phyloP scores from a whole-genome alignment of 2,329 filamentous ascomycete genomes.

The Fusarium udum region DNA sequence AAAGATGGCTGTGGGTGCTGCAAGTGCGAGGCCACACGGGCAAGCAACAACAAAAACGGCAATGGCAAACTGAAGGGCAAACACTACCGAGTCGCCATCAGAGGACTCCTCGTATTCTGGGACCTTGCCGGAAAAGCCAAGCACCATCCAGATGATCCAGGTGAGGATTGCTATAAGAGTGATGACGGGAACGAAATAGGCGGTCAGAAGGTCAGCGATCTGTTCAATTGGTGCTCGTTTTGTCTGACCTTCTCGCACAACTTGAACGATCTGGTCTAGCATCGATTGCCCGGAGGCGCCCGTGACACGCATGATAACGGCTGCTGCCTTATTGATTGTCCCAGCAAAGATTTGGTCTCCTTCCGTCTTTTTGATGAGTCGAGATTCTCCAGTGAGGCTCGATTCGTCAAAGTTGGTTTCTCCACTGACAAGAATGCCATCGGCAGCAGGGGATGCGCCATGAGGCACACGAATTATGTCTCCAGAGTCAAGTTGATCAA shows the following conservation, averaged over 20 bases:
- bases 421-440: conserved; percentile 73
- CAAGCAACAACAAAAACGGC: conserved; percentile 89
- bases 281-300: conserved; percentile 75
- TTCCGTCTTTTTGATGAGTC: conserved; percentile 68
- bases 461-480: conserved; percentile 80
- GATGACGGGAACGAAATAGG: conserved; percentile 80
- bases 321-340: conserved; percentile 75
- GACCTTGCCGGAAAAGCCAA: conserved; percentile 68
- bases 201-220: conserved; percentile 76
- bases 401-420: conserved; percentile 85
- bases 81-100: conserved; percentile 73
- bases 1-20: conserved; percentile 87
- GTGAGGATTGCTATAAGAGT: conserved; percentile 74
- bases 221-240: conserved; percentile 79
- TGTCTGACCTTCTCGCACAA: conserved; percentile 81
- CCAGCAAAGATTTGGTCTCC: conserved; percentile 76
- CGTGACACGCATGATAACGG: conserved; percentile 71
- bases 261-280: conserved; percentile 81
- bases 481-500: conserved; percentile 79
- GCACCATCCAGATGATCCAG: conserved; percentile 75
- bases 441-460: conserved; percentile 85
- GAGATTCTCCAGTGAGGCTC: conserved; percentile 84
- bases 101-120: conserved; percentile 65
- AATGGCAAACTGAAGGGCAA: conserved; percentile 84
- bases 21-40: conserved; percentile 83